phyloP scores from a whole-genome alignment of 495 filamentous ascomycete genomes.

The Xylaria nigripes region DNA sequence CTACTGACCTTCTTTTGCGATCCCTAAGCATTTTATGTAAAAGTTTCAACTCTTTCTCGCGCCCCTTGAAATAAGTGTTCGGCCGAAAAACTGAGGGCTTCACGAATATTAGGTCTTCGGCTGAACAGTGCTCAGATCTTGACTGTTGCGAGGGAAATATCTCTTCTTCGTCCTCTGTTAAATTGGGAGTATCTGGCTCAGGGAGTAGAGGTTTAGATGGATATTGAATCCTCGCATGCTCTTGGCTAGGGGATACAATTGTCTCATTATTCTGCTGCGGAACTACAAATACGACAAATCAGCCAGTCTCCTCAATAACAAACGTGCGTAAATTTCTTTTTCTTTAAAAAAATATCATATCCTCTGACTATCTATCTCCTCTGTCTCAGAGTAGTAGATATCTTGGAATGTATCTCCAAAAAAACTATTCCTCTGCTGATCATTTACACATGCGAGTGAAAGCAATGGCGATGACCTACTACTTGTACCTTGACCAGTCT shows the following conservation, averaged over 20 bases:
- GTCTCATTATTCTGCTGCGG: slow-evolving; percentile 32
- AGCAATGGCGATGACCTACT: slow-evolving; percentile 23
- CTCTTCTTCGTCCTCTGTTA: slow-evolving; percentile 21
- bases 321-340: slow-evolving; percentile 18
- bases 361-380: slow-evolving; percentile 22
- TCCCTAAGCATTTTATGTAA: slow-evolving; percentile 62
- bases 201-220: slow-evolving; percentile 25
- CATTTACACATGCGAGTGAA: slow-evolving; percentile 17
- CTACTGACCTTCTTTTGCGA: slow-evolving; percentile 50
- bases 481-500: slow-evolving; percentile 20
- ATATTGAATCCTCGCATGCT: slow-evolving; percentile 21
- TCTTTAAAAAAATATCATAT: slow-evolving; percentile 8
- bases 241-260: slow-evolving; percentile 23
- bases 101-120: slow-evolving; percentile 48
- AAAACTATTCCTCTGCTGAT: slow-evolving; percentile 18
- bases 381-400: slow-evolving; percentile 25
- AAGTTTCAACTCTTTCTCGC: slow-evolving; percentile 59
- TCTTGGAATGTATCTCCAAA: slow-evolving; percentile 22
- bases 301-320: slow-evolving; percentile 25
- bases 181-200: slow-evolving; percentile 15
- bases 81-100: slow-evolving; percentile 69
- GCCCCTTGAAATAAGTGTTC: slow-evolving; percentile 68
- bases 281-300: slow-evolving; percentile 28
- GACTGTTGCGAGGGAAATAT: slow-evolving; percentile 24
- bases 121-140: slow-evolving; percentile 19